phyloP scores from a whole-genome alignment of 176 grass and related monocot species.

The Carex littledalei region DNA sequence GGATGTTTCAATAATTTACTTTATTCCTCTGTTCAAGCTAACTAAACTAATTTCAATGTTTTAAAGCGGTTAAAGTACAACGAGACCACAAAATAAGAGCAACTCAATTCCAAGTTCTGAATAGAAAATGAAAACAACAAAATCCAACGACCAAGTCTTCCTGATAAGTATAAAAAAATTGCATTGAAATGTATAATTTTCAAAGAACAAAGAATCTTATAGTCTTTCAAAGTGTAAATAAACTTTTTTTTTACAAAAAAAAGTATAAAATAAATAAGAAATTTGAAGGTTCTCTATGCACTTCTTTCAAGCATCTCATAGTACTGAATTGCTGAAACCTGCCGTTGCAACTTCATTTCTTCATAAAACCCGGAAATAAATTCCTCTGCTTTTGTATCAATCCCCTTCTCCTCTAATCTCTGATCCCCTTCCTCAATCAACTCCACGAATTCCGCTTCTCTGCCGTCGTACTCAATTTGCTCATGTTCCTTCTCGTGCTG shows the following conservation, averaged over 20 bases:
- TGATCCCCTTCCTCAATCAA: background rate
- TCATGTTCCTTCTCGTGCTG: background rate
- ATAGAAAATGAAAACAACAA: background rate
- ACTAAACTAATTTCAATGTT: background rate
- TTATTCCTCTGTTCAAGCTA: background rate
- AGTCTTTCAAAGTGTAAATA: background rate
- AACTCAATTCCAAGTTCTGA: background rate
- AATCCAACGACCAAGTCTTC: background rate
- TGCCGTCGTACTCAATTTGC: background rate
- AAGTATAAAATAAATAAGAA: background rate
- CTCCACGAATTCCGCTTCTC: background rate
- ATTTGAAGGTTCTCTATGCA: conserved; percentile 13
- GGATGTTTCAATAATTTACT: background rate
- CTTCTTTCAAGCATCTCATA: conserved; percentile 76
- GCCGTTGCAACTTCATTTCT: conserved; percentile 72
- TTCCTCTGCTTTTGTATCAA: conserved; percentile 74
- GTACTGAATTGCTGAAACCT: conserved; percentile 52
- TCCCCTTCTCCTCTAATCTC: conserved; percentile 30
- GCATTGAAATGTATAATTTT: conserved; percentile 10
- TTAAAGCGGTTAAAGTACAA: background rate
- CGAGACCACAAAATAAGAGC: background rate
- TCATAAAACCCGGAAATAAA: conserved; percentile 75
- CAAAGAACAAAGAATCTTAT: background rate
- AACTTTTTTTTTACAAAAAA: background rate
- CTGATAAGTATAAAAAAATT: background rate